Conservation (phyloP, 495 filamentous ascomycete species). For the Thermochaetoides thermophila region DNA sequence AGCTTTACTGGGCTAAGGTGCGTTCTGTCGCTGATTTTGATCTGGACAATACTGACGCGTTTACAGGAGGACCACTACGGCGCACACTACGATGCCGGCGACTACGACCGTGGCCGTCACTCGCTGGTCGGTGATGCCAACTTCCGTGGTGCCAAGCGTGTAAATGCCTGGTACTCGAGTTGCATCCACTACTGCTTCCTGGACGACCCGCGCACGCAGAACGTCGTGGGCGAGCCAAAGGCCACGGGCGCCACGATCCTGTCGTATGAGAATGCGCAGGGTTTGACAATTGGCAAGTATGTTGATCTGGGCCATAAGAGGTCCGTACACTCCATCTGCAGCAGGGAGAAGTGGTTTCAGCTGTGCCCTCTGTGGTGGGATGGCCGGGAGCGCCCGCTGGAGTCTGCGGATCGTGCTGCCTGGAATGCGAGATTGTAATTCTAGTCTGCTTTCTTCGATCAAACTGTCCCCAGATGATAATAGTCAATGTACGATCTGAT, state of each 20-base stretch:
- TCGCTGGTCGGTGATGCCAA: constrained; percentile 46
- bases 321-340: constrained; percentile 40
- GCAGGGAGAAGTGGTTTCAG: constrained; percentile 50
- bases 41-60: not conserved
- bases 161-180: constrained; percentile 49
- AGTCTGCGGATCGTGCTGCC: constrained; percentile 31
- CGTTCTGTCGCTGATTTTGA: constrained; percentile 1
- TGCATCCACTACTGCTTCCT: constrained; percentile 52
- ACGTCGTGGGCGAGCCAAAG: constrained; percentile 48
- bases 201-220: constrained; percentile 45
- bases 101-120: constrained; percentile 50
- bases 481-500: too few relatives aligned
- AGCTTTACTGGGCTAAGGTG: constrained; percentile 55
- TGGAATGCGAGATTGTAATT: constrained; percentile 37
- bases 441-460: too few relatives aligned
- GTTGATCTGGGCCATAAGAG: constrained; percentile 50
- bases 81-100: constrained; percentile 42
- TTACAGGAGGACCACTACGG: constrained; percentile 47
- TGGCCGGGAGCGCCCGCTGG: constrained; percentile 25
- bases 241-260: constrained; percentile 40
- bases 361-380: constrained; percentile 35
- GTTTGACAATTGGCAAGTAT: constrained; percentile 43
- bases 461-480: too few relatives aligned
- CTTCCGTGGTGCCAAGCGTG: constrained; percentile 45
- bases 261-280: constrained; percentile 45